Percentiles rank a stretch among this genome's conserved stretches.
Conservation (phyloP, 2,329 filamentous ascomycete genomes). For the Fusarium ramigenum region DNA sequence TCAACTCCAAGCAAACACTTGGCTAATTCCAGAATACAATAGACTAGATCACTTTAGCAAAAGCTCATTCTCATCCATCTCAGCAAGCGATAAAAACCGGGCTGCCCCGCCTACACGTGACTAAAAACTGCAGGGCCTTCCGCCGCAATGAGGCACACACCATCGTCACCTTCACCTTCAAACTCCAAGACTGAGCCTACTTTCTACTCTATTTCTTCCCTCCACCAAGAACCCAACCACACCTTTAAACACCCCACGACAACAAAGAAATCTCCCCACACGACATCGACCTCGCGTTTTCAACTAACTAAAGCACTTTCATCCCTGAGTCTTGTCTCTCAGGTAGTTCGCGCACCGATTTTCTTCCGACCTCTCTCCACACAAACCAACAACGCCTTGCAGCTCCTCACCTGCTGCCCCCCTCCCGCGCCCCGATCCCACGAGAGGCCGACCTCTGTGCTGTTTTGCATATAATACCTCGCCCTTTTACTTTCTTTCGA, state of each 20-base stretch:
- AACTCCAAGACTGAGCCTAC: slow-evolving; percentile 42
- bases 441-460: slow-evolving; percentile 32
- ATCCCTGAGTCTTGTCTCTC: slow-evolving; percentile 26
- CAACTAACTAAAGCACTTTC: slow-evolving; percentile 18
- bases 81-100: slow-evolving; percentile 20
- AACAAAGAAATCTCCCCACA: slow-evolving; percentile 22
- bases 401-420: slow-evolving; percentile 37
- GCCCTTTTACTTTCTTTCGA: slow-evolving; percentile 29
- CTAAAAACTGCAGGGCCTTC: slow-evolving; percentile 35
- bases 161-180: slow-evolving; percentile 43
- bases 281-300: slow-evolving; percentile 30
- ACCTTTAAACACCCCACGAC: slow-evolving; percentile 22
- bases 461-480: slow-evolving; percentile 38
- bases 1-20: neutral
- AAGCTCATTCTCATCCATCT: neutral
- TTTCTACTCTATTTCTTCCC: slow-evolving; percentile 41
- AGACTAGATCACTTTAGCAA: neutral
- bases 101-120: slow-evolving; percentile 51
- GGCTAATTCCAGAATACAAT: slow-evolving; percentile 8
- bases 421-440: slow-evolving; percentile 8
- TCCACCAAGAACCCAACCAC: slow-evolving; percentile 32
- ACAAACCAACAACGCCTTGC: slow-evolving; percentile 21
- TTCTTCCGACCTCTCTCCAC: slow-evolving; percentile 22
- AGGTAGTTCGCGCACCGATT: slow-evolving; percentile 33
- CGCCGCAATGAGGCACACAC: slow-evolving; percentile 42